Percentiles rank a stretch among this genome's conserved stretches.
Evolutionary conservation across 208 protist genomes (phyloP).

Genomic region (Crithidia bombi): DNA sequence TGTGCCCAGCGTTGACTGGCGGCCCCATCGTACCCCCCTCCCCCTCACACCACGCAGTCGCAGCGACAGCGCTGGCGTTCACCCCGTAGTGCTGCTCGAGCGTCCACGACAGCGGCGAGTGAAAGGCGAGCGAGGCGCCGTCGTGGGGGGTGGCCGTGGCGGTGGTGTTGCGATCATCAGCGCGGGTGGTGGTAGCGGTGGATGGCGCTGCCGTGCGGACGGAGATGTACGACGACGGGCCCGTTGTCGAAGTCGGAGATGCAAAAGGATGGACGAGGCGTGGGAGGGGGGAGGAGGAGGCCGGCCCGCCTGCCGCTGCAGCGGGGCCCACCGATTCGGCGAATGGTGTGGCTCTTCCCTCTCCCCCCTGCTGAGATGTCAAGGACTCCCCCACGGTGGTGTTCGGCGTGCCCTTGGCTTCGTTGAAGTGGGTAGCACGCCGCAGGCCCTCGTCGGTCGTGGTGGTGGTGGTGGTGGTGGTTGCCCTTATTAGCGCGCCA

Average conservation of each 20-base stretch:
- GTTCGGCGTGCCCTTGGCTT: neutral
- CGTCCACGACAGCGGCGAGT: neutral
- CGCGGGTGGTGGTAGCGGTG: neutral
- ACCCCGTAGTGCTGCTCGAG: neutral
- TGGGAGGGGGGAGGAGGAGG: neutral
- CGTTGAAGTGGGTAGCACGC: too few relatives aligned
- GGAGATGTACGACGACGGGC: constrained; percentile 13
- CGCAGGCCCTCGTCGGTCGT: too few relatives aligned
- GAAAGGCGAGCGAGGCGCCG: neutral
- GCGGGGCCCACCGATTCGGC: too few relatives aligned
- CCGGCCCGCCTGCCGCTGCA: neutral
- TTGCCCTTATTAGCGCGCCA: constrained; percentile 11
- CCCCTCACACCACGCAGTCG: neutral
- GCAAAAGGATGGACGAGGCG: neutral
- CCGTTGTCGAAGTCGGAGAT: constrained; percentile 2
- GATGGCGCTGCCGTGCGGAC: constrained; percentile 6
- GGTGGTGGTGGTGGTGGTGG: neutral
- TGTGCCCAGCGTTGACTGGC: neutral
- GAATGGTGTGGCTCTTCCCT: neutral
- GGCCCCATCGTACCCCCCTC: neutral
- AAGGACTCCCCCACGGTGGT: neutral
- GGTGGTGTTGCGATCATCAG: neutral
- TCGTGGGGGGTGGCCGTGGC: too few relatives aligned
- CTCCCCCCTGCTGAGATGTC: neutral
- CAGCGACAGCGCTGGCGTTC: neutral